Conservation (phyloP, 2,329 filamentous ascomycete genomes). For the Phoma sp. region DNA sequence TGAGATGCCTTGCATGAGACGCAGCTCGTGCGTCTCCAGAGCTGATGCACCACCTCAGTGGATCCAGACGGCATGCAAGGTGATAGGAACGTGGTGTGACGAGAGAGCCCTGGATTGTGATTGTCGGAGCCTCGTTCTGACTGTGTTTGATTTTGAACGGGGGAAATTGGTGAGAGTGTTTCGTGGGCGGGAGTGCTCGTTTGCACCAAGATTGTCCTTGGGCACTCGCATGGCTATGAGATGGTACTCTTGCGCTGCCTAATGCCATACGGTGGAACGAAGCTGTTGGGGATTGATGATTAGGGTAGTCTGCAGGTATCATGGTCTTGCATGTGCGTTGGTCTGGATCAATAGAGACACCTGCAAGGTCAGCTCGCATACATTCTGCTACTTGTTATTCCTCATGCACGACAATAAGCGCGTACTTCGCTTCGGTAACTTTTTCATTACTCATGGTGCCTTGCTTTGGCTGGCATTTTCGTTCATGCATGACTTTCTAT, state of each 20-base stretch:
- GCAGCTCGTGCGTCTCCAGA: constrained; percentile 4
- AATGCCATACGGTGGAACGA: too few relatives aligned
- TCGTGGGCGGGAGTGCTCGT: too few relatives aligned
- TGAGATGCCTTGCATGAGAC: constrained; percentile 4
- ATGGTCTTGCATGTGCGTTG: too few relatives aligned
- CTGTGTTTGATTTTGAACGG: too few relatives aligned
- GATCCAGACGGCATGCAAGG: constrained; percentile 7
- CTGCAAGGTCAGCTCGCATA: not conserved
- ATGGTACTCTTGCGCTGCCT: too few relatives aligned
- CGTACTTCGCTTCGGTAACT: constrained; percentile 9
- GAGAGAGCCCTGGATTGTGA: not conserved
- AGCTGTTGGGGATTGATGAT: too few relatives aligned
- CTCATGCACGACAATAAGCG: not conserved
- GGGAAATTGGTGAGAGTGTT: too few relatives aligned
- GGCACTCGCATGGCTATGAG: too few relatives aligned
- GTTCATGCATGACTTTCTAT: constrained; percentile 4
- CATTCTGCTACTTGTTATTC: not conserved
- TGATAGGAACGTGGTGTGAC: not conserved
- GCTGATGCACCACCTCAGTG: not conserved
- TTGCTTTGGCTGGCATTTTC: constrained; percentile 5
- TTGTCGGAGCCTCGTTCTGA: not conserved
- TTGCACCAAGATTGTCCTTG: too few relatives aligned
- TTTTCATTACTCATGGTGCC: constrained; percentile 19
- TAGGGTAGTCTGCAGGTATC: too few relatives aligned
- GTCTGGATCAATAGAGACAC: not conserved